Evolutionary conservation across 257 asterid genomes (phyloP).

Genomic region (Dorcoceras hygrometricum): DNA sequence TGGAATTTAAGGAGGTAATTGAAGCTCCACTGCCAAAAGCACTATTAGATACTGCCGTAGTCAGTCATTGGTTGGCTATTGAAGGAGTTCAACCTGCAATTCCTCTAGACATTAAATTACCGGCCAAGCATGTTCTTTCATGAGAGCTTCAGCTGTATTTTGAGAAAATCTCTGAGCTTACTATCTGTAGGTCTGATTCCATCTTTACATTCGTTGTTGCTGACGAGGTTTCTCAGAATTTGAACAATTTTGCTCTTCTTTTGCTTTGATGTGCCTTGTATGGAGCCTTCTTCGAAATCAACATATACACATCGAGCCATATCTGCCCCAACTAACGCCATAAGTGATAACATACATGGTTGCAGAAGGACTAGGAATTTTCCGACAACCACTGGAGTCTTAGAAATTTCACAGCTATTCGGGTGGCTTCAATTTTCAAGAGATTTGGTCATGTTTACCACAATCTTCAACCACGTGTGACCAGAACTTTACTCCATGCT

Average conservation of each 20-base stretch:
- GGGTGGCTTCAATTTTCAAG: too few species aligned
- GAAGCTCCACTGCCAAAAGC: background rate
- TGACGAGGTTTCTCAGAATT: slow-evolving; percentile 10
- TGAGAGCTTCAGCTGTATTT: slow-evolving; percentile 8
- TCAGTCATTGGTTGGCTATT: too few species aligned
- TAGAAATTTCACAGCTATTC: too few species aligned
- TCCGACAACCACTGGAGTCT: too few species aligned
- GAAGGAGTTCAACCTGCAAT: too few species aligned
- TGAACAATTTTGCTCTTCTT: slow-evolving; percentile 8
- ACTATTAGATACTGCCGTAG: background rate
- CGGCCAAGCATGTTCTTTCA: too few species aligned
- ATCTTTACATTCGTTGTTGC: slow-evolving; percentile 5
- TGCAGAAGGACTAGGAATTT: slow-evolving; percentile 12
- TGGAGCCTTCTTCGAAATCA: slow-evolving; percentile 17
- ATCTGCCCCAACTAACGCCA: slow-evolving; percentile 9
- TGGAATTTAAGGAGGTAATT: too few species aligned
- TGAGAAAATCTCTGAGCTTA: slow-evolving; percentile 13
- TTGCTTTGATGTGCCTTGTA: slow-evolving; percentile 14
- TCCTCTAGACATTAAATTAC: too few species aligned
- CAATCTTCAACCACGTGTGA: too few species aligned
- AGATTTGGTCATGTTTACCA: too few species aligned
- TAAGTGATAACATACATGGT: slow-evolving; percentile 5
- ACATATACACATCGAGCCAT: too few species aligned
- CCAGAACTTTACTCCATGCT: too few species aligned
- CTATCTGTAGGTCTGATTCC: slow-evolving; percentile 3